phyloP scores from a whole-genome alignment of 2,329 filamentous ascomycete species.

The Colletotrichum lupini region DNA sequence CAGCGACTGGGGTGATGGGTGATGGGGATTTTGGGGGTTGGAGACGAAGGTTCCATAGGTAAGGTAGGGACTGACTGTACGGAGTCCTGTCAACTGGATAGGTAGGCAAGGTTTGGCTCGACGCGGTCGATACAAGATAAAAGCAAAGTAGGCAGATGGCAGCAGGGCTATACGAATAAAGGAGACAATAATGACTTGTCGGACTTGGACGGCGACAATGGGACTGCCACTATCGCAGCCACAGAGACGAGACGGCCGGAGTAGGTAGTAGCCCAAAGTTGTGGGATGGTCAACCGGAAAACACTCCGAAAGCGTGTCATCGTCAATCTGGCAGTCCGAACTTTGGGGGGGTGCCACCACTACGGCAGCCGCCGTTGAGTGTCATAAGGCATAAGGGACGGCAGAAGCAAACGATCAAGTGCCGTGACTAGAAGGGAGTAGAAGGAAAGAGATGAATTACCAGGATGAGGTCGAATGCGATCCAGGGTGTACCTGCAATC shows the following conservation, averaged over 20 bases:
- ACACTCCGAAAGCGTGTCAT: background rate
- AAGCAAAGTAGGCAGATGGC: no score
- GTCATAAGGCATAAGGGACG: background rate
- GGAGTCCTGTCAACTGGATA: no score
- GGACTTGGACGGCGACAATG: background rate
- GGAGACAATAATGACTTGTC: no score
- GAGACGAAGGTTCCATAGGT: background rate
- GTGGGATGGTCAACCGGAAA: background rate
- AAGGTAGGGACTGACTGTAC: background rate
- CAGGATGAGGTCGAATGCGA: conserved; percentile 23
- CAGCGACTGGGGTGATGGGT: conserved; percentile 11
- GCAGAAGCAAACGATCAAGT: background rate
- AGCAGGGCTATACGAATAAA: no score
- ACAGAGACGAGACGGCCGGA: background rate
- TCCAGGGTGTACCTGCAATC: conserved; percentile 27
- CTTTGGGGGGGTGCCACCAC: background rate
- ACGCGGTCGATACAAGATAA: no score
- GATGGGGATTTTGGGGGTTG: background rate
- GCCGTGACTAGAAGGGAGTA: background rate
- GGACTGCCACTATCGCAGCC: background rate
- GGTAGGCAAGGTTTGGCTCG: no score
- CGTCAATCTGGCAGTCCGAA: background rate
- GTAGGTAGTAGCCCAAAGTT: background rate
- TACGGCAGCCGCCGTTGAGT: background rate
- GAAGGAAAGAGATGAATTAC: conserved; percentile 15